Evolutionary conservation across 2,329 filamentous ascomycete species (phyloP).

Genomic region (Thyridium curvatum): DNA sequence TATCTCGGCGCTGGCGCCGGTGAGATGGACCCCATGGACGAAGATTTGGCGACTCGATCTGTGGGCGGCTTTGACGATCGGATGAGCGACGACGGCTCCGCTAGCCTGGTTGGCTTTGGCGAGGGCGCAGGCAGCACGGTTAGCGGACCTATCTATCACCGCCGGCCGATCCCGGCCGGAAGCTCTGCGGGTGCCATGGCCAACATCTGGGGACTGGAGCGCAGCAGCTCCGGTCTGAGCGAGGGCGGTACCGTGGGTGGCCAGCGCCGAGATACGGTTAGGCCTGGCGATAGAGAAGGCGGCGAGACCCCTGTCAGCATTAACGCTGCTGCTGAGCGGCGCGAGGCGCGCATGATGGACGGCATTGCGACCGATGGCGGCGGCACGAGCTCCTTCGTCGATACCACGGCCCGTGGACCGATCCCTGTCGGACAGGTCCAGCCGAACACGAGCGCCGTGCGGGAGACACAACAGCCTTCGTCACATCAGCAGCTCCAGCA

Average conservation of each 20-base stretch:
- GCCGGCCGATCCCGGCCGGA: conserved; percentile 36
- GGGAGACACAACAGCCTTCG: conserved; percentile 23
- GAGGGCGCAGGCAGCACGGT: conserved; percentile 85
- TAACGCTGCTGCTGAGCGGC: conserved; percentile 41
- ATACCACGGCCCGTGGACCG: conserved; percentile 57
- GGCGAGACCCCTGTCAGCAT: conserved; percentile 38
- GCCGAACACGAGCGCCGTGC: conserved; percentile 27
- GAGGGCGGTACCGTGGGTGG: conserved; percentile 21
- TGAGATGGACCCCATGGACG: conserved; percentile 38
- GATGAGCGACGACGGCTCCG: conserved; percentile 79
- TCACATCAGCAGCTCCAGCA: conserved; percentile 21
- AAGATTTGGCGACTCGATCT: conserved; percentile 41
- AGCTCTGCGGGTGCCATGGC: conserved; percentile 24
- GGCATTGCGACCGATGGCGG: conserved; percentile 55
- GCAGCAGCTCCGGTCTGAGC: conserved; percentile 45
- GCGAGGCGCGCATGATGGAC: conserved; percentile 61
- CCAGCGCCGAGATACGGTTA: conserved; percentile 19
- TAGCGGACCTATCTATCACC: conserved; percentile 67
- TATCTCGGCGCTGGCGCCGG: conserved; percentile 21
- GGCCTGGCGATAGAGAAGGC: conserved; percentile 17
- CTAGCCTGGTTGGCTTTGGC: conserved; percentile 84
- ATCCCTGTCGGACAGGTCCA: conserved; percentile 37
- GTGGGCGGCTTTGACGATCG: conserved; percentile 56
- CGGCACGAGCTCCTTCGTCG: conserved; percentile 49
- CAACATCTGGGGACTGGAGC: conserved; percentile 36